Conservation (phyloP, 225 moss, liverwort and hornwort species). For the Sphagnum tenellum region DNA sequence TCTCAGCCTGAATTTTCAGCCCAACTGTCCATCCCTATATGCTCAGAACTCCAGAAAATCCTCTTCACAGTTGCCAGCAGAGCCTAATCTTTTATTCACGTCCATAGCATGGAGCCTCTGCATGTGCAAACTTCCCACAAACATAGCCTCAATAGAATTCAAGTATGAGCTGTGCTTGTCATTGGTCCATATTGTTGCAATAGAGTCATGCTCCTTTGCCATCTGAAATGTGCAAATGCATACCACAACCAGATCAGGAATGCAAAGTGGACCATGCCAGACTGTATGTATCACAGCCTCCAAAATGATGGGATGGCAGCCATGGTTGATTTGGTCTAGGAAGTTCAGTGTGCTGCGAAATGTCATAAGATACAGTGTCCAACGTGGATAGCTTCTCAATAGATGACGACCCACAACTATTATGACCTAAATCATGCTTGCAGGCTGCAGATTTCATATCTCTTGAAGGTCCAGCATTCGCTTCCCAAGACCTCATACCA, state of each 20-base stretch:
- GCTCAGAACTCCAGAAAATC: constrained; percentile 42
- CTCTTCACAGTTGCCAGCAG: constrained; percentile 36
- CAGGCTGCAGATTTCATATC: no score
- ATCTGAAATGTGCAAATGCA: constrained; percentile 7
- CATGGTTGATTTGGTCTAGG: not conserved
- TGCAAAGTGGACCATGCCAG: not conserved
- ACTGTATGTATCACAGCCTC: not conserved
- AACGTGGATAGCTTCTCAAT: no score
- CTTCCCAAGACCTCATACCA: no score
- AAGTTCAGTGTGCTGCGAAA: no score
- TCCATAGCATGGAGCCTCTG: constrained; percentile 29
- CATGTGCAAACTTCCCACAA: constrained; percentile 37
- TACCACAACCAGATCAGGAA: not conserved
- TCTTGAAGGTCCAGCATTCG: no score
- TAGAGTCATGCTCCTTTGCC: constrained; percentile 35
- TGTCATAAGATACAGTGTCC: no score
- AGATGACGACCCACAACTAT: no score
- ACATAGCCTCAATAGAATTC: constrained; percentile 50
- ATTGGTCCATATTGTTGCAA: constrained; percentile 53
- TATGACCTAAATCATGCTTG: not conserved
- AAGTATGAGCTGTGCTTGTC: constrained; percentile 59
- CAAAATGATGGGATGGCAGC: not conserved
- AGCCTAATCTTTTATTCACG: constrained; percentile 15
- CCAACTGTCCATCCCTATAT: constrained; percentile 14
- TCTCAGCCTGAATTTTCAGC: constrained; percentile 21